Evolutionary conservation across 371 early-diverging fungal species (phyloP).

Genomic region (Entomophthora muscae): DNA sequence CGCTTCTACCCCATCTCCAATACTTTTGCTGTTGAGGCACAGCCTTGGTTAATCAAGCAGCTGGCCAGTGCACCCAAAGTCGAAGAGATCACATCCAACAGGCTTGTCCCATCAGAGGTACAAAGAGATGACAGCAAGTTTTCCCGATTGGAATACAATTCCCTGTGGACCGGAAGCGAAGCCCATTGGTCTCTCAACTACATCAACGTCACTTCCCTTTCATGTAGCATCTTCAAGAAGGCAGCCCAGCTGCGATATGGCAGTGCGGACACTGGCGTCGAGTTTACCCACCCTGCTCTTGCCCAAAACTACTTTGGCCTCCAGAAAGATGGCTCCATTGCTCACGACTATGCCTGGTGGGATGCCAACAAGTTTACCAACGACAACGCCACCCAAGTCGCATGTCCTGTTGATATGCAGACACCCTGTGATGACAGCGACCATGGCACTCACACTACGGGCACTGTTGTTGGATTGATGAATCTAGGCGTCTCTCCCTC

Average conservation of each 20-base stretch:
- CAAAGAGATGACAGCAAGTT: too few relatives aligned
- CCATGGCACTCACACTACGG: background rate
- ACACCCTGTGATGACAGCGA: background rate
- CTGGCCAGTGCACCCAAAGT: background rate
- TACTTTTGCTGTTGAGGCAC: slow-evolving; percentile 1
- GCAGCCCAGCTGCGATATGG: background rate
- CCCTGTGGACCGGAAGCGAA: background rate
- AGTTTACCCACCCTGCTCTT: background rate
- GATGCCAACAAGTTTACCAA: slow-evolving; percentile 2
- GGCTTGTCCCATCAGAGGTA: too few relatives aligned
- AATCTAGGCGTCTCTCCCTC: slow-evolving; percentile 2
- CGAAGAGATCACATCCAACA: slow-evolving; percentile 6
- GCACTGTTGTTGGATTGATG: background rate
- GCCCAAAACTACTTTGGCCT: background rate
- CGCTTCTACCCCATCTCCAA: slow-evolving; percentile 8
- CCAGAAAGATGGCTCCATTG: background rate
- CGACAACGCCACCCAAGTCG: background rate
- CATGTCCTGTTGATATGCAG: background rate
- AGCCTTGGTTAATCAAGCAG: background rate
- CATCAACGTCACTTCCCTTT: background rate
- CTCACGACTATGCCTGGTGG: slow-evolving; percentile 6
- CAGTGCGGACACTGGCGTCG: slow-evolving; percentile 3
- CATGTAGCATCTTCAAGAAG: background rate
- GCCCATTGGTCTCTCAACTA: slow-evolving; percentile 1
- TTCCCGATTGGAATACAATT: too few relatives aligned